A percentile compares a stretch with the other conserved stretches of the same genome.
These are phyloP conservation scores for Phytophthora rubi DNA, from an alignment of 352 stramenopile species.

Conservation along the genomic window DNA sequence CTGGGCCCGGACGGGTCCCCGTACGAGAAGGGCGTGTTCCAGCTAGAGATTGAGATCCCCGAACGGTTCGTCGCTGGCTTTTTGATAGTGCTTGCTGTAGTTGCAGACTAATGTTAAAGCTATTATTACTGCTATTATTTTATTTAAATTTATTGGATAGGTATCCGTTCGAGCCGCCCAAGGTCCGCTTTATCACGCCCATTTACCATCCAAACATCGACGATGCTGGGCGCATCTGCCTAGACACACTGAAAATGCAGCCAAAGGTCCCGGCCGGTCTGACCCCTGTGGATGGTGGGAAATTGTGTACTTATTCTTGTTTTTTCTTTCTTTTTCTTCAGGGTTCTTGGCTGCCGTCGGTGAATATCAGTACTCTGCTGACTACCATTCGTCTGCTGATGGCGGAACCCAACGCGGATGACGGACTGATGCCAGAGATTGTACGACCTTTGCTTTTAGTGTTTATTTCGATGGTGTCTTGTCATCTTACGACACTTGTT, in stretches of 20 bases:
- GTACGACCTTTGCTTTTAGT: constrained; percentile 33
- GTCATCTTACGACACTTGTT: neutral
- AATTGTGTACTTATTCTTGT: neutral
- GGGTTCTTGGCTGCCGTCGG: constrained; percentile 91
- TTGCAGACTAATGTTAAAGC: neutral
- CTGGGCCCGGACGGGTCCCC: constrained; percentile 80
- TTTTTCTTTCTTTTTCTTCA: constrained; percentile 24
- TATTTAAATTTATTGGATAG: constrained; percentile 36
- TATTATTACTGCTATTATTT: neutral
- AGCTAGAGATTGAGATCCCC: constrained; percentile 76
- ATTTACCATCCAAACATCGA: constrained; percentile 91
- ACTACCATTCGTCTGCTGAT: constrained; percentile 93
- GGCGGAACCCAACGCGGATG: constrained; percentile 90
- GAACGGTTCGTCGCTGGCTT: constrained; percentile 33
- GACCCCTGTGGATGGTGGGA: neutral
- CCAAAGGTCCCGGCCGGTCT: constrained; percentile 58
- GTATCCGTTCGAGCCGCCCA: constrained; percentile 86
- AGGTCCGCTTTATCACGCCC: constrained; percentile 77
- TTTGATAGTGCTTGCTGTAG: neutral
- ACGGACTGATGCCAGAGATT: constrained; percentile 91
- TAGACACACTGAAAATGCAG: constrained; percentile 93
- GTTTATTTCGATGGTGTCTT: neutral
- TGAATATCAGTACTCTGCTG: constrained; percentile 91
- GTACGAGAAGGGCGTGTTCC: constrained; percentile 82
- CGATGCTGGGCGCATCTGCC: constrained; percentile 87